Evolutionary conservation across 1,284 basidiomycete species (phyloP).

Genomic region (Cryptococcus maquisensis): DNA sequence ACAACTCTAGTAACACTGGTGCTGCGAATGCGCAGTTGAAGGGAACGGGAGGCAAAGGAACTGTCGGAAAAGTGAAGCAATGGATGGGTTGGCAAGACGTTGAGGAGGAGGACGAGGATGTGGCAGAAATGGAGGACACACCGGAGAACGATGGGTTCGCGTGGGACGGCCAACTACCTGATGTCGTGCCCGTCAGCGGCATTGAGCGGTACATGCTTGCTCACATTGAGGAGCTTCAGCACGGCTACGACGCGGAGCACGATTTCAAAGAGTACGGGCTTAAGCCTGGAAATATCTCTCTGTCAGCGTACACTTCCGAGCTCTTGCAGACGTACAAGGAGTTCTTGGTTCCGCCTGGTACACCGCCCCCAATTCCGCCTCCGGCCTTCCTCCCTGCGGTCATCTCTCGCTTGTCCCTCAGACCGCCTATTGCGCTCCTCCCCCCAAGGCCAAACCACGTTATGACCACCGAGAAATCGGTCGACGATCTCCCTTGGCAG

Average conservation of each 20-base stretch:
- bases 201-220: conserved; percentile 21
- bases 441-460: conserved; percentile 30
- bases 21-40: not conserved
- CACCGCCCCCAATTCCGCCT: conserved; percentile 2
- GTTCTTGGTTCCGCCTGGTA: conserved; percentile 16
- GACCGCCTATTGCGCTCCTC: conserved; percentile 23
- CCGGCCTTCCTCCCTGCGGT: conserved; percentile 20
- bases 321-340: conserved; percentile 21
- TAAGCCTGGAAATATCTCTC: conserved; percentile 24
- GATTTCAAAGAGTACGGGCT: conserved; percentile 27
- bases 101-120: not conserved
- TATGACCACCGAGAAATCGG: conserved; percentile 32
- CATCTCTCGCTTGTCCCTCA: conserved; percentile 22
- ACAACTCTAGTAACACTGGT: not conserved
- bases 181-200: conserved; percentile 15
- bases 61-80: conserved; percentile 5
- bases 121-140: not conserved
- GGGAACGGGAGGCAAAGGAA: not conserved
- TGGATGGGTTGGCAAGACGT: conserved; percentile 9
- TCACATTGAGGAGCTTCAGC: conserved; percentile 22
- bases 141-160: conserved; percentile 1
- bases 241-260: conserved; percentile 16
- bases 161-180: conserved; percentile 14
- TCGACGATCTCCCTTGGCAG: conserved; percentile 25
- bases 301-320: conserved; percentile 22